These are phyloP conservation scores for Botrytis squamosa DNA, from an alignment of 2,329 filamentous ascomycete species.

Conservation along the genomic window DNA sequence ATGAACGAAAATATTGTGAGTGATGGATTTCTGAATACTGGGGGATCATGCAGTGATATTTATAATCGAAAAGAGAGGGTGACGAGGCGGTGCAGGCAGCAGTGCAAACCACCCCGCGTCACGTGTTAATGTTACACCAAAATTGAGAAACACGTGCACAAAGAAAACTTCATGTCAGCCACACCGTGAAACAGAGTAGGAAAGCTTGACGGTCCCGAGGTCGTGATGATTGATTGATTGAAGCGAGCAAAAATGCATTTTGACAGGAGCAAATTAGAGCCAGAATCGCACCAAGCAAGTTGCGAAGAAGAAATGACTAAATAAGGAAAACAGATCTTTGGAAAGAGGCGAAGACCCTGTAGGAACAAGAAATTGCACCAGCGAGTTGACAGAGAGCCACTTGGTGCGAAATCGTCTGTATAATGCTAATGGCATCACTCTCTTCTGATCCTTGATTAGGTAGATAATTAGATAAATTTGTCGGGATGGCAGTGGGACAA, in stretches of 20 bases:
- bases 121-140: not conserved
- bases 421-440: not conserved
- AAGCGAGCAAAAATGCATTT: not conserved
- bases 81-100: conserved; percentile 5
- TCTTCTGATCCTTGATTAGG: not conserved
- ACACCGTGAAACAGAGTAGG: not conserved
- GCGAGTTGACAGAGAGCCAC: not conserved
- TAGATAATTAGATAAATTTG: no score
- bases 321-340: not conserved
- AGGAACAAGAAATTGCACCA: not conserved
- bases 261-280: not conserved
- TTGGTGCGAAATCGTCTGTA: not conserved
- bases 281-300: not conserved
- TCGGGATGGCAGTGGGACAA: not conserved
- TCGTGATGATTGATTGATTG: no score
- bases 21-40: not conserved
- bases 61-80: not conserved
- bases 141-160: not conserved
- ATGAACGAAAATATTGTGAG: not conserved
- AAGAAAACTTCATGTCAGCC: not conserved
- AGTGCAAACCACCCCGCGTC: not conserved
- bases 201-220: not conserved
- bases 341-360: not conserved
- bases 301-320: not conserved
- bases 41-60: not conserved